A percentile compares a stretch with the other conserved stretches of the same genome.
Conservation (phyloP, 495 filamentous ascomycete genomes). For the Glarea lozoyensis region DNA sequence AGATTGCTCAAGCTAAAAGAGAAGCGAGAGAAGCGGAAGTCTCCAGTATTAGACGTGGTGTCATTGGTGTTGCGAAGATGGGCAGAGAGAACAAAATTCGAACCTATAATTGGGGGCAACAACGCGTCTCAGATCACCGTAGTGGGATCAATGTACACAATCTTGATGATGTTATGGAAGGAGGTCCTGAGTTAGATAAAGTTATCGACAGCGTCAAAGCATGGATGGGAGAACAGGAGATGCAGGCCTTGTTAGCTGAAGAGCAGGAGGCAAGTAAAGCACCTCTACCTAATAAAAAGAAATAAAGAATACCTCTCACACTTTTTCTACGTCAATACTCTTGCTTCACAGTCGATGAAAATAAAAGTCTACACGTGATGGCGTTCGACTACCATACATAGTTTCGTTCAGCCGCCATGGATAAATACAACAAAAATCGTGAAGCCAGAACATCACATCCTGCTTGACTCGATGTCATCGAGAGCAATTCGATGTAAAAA, state of each 20-base stretch:
- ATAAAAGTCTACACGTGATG: not conserved
- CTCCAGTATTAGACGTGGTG: conserved; percentile 59
- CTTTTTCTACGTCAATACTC: not conserved
- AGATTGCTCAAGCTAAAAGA: conserved; percentile 68
- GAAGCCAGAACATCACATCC: too few relatives aligned
- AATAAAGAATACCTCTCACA: not conserved
- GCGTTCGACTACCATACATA: not conserved
- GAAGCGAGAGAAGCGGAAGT: conserved; percentile 83
- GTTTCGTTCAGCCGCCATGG: conserved; percentile 8
- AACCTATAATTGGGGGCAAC: conserved; percentile 93
- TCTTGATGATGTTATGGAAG: conserved; percentile 69
- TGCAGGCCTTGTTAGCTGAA: conserved; percentile 53
- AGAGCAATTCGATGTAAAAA: not conserved
- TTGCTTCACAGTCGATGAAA: not conserved
- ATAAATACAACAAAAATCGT: conserved; percentile 6
- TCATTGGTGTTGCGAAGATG: conserved; percentile 69
- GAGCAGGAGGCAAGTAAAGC: conserved; percentile 26
- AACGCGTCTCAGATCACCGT: conserved; percentile 88
- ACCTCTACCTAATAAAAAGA: conserved; percentile 7
- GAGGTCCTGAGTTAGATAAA: conserved; percentile 60
- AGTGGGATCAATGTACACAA: conserved; percentile 76
- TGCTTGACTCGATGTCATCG: not conserved
- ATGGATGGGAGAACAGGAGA: conserved; percentile 73
- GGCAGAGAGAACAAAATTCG: conserved; percentile 88
- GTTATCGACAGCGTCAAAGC: conserved; percentile 72